A percentile compares a stretch with the other conserved stretches of the same genome.
Conservation (phyloP, 176 grass and related monocot species). For the Aegilops bicornis region DNA sequence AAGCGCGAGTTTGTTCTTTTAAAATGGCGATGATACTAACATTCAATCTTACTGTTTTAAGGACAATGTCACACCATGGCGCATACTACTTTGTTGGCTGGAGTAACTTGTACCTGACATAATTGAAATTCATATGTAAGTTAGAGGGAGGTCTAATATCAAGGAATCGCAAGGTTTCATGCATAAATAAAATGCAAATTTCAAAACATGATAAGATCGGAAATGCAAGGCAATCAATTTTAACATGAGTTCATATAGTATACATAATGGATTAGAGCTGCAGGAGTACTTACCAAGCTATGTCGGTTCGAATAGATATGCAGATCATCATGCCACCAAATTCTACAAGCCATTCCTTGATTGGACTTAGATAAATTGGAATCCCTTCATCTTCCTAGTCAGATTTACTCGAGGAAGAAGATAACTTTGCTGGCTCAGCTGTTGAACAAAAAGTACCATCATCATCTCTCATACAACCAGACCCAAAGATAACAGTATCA, state of each 20-base stretch:
- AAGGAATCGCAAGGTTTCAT: not conserved
- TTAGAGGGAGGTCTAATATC: not conserved
- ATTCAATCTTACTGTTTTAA: conserved; percentile 67
- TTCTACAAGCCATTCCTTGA: conserved; percentile 80
- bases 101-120: conserved; percentile 69
- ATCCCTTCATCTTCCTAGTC: conserved; percentile 40
- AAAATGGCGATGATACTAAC: conserved; percentile 51
- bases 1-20: conserved; percentile 24
- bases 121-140: conserved; percentile 31
- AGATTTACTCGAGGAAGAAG: conserved; percentile 51
- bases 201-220: not conserved
- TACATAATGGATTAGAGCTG: not conserved
- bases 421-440: conserved; percentile 33
- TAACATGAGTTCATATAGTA: not conserved
- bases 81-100: conserved; percentile 73
- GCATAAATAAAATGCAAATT: conserved; percentile 7
- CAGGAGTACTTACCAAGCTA: conserved; percentile 52
- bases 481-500: conserved; percentile 61
- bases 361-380: conserved; percentile 59
- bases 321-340: conserved; percentile 69
- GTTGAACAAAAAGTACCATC: conserved; percentile 55
- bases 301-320: conserved; percentile 56
- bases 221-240: not conserved
- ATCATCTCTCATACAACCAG: conserved; percentile 67
- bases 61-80: conserved; percentile 47